Percentiles rank a stretch among this genome's conserved stretches.
phyloP scores from a whole-genome alignment of 2,329 filamentous ascomycete genomes.

The Monilinia laxa region DNA sequence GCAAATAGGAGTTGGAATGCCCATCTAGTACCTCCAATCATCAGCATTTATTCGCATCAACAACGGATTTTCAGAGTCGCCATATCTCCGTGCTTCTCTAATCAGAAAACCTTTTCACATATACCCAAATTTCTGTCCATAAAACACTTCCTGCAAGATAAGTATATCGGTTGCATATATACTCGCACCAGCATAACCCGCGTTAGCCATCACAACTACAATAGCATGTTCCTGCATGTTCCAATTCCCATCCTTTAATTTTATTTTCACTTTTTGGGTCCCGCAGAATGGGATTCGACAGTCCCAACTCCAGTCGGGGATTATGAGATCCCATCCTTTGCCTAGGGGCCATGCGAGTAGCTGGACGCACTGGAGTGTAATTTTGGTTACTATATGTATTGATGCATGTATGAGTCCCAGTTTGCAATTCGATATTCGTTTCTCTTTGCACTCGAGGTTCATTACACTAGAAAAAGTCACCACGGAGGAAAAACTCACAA shows the following conservation, averaged over 20 bases:
- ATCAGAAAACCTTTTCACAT: conserved; percentile 25
- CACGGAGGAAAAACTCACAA: conserved; percentile 24
- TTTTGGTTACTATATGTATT: not conserved
- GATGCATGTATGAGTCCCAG: not conserved
- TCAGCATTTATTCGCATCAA: not conserved
- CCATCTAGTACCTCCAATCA: not conserved
- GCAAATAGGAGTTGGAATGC: conserved; percentile 57
- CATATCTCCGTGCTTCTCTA: not conserved
- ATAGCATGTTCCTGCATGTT: conserved; percentile 68
- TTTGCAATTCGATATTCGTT: conserved; percentile 1
- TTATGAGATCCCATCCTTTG: conserved; percentile 36
- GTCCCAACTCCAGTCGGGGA: not conserved
- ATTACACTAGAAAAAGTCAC: conserved; percentile 19
- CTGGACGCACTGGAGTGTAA: conserved; percentile 34
- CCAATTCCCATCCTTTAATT: not conserved
- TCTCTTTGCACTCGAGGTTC: conserved; percentile 17
- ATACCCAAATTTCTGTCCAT: conserved; percentile 64
- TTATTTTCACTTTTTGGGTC: not conserved
- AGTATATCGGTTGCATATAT: conserved; percentile 72
- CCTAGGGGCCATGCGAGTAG: conserved; percentile 5
- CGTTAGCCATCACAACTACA: conserved; percentile 61
- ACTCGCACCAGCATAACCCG: conserved; percentile 58
- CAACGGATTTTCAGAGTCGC: too few relatives aligned
- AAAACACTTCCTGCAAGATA: conserved; percentile 68
- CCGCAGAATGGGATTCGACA: conserved; percentile 36